These are phyloP conservation scores for Lipomyces kockii DNA, from an alignment of 805 yeast genomes.

Conservation along the genomic window DNA sequence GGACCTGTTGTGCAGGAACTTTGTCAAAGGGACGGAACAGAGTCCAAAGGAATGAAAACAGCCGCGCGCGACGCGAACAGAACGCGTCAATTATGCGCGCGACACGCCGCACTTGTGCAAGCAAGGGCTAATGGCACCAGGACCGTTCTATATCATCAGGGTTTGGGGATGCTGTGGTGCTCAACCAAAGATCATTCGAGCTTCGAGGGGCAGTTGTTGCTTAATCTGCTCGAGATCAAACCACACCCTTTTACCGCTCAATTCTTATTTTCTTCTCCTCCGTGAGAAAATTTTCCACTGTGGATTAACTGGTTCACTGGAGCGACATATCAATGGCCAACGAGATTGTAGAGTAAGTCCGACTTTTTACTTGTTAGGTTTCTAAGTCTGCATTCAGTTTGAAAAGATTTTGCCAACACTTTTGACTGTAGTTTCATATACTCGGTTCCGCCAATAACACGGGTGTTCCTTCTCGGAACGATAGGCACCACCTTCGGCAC, in stretches of 20 bases:
- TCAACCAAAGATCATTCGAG: too few species aligned
- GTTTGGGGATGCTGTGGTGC: too few species aligned
- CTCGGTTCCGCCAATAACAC: conserved; percentile 37
- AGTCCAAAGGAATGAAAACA: not conserved
- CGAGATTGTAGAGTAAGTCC: conserved; percentile 33
- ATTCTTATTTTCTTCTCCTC: not conserved
- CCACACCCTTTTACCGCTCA: not conserved
- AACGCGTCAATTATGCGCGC: not conserved
- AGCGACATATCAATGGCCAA: conserved; percentile 24
- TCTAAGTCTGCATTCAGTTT: not conserved
- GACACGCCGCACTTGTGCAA: too few species aligned
- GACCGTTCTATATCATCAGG: too few species aligned
- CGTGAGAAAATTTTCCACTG: not conserved
- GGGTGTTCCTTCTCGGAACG: conserved; percentile 35
- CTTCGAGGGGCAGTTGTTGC: not conserved
- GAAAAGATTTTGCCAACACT: not conserved
- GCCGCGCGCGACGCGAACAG: not conserved
- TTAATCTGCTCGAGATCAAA: not conserved
- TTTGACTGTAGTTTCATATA: conserved; percentile 23
- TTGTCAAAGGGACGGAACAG: not conserved
- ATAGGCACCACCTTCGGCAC: conserved; percentile 35
- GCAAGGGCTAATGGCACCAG: too few species aligned
- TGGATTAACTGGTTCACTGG: not conserved
- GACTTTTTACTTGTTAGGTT: not conserved
- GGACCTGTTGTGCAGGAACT: not conserved